These are phyloP conservation scores for Ligustrum vulgare DNA, from an alignment of 257 asterid genomes.

Conservation along the genomic window DNA sequence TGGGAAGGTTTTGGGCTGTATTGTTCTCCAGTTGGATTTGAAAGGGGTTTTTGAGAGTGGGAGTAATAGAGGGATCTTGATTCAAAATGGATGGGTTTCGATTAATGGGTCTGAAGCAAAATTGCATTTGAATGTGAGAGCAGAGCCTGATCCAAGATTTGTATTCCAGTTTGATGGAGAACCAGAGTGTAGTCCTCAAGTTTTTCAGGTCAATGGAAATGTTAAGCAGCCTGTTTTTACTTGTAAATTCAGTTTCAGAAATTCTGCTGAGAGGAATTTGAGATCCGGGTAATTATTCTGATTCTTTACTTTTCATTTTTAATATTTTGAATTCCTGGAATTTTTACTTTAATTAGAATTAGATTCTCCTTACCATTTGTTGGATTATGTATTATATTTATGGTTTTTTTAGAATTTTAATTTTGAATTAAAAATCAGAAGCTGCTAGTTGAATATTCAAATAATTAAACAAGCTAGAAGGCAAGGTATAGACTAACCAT, in stretches of 20 bases:
- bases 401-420: neutral
- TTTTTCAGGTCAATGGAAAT: constrained; percentile 91
- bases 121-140: constrained; percentile 67
- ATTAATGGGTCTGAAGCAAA: constrained; percentile 41
- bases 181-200: constrained; percentile 98
- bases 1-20: constrained; percentile 59
- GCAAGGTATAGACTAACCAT: too few species aligned
- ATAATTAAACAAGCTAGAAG: too few species aligned
- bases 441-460: too few species aligned
- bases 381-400: neutral
- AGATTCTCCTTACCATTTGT: neutral
- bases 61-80: constrained; percentile 37
- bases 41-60: constrained; percentile 54
- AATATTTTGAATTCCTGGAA: neutral
- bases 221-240: constrained; percentile 86
- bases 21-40: constrained; percentile 62
- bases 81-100: constrained; percentile 81
- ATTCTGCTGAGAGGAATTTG: constrained; percentile 52
- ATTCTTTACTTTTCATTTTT: neutral
- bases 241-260: constrained; percentile 86
- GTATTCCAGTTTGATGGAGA: constrained; percentile 89
- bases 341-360: neutral
- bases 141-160: constrained; percentile 93
- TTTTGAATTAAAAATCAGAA: neutral
- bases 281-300: constrained; percentile 68